Evolutionary conservation across 2,329 filamentous ascomycete species (phyloP), one percentile per base, ranked within the genome.

Genomic region (Tolypocladium pustulatum): DNA sequence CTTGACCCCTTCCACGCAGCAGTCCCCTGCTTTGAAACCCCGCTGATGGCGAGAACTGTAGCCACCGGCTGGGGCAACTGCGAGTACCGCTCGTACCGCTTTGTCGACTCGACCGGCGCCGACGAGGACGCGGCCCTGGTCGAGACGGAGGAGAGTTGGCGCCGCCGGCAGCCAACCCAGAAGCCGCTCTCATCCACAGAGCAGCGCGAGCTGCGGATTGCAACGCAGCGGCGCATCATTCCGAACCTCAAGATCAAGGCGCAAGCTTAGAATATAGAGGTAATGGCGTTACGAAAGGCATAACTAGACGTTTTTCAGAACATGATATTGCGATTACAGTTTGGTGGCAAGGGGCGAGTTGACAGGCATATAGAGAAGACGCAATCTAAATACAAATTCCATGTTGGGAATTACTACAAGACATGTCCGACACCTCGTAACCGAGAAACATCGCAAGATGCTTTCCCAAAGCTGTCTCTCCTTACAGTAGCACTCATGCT

Each of bases 41-140:
- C 22, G 65, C 61, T 56, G 53, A 27, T 9, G 17, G 1, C 22
- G 4, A 20, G 7, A 4, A 1, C 32, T 22, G 25, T 62, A 87
- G 86, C 86, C 43, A 91, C 88, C 12, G 86, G 83, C 7, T 92
- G 89, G 89, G 68, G 71, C 10, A 92, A 92, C 70, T 86, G 86
- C 57, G 88, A 92, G 72, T 86, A 78, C 68, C 83, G 89, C 59
- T 84, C 84, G 6, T 91, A 86, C 70, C 75, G 78, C 54, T 90
- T 91, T 68, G 77, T 72, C 32, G 79, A 85, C 43, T 68, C 77
- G 13, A 72, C 71, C 0, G 78, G 81, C 57, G 68, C 73, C 22
- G 81, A 86, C 59, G 69, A 72, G 2, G 71, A 78, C 27, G 81
- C 79, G 4, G 68, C 68, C 2, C 65, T 84, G 12, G 65, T 68